These are phyloP conservation scores for Astrothelium macrocarpum DNA, from an alignment of 495 filamentous ascomycete species.

Conservation along the genomic window DNA sequence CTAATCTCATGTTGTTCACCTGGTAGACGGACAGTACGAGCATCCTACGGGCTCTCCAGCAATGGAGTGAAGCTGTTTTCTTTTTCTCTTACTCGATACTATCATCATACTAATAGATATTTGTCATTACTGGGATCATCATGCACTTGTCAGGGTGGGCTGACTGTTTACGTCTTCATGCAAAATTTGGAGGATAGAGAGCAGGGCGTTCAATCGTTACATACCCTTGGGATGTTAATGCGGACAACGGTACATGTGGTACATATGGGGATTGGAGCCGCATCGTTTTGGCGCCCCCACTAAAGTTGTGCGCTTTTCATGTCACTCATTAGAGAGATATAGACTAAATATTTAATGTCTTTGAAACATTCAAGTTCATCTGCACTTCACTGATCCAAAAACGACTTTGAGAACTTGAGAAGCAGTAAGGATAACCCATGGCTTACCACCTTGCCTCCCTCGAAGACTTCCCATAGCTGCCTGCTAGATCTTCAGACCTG, in stretches of 20 bases:
- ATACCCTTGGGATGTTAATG: background rate
- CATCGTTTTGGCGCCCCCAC: background rate
- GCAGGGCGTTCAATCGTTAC: background rate
- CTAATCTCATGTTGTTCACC: slow-evolving; percentile 57
- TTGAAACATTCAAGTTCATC: background rate
- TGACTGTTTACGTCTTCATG: background rate
- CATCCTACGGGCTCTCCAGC: background rate
- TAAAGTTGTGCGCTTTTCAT: background rate
- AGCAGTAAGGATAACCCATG: background rate
- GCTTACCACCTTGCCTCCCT: no score
- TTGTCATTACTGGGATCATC: background rate
- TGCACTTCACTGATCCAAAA: background rate
- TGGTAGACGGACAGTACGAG: slow-evolving; percentile 33
- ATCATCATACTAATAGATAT: background rate
- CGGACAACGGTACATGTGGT: background rate
- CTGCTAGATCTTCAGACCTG: background rate
- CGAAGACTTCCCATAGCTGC: background rate
- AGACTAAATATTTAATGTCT: slow-evolving; percentile 4
- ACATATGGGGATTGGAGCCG: background rate
- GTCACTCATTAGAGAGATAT: slow-evolving; percentile 7
- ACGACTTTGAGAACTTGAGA: background rate
- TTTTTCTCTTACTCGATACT: background rate
- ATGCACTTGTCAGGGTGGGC: background rate
- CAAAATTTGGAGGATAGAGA: background rate
- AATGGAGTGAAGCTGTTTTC: no score